Conservation (phyloP, 192 early-diverging fungal species). For the Diversispora eburnea region DNA sequence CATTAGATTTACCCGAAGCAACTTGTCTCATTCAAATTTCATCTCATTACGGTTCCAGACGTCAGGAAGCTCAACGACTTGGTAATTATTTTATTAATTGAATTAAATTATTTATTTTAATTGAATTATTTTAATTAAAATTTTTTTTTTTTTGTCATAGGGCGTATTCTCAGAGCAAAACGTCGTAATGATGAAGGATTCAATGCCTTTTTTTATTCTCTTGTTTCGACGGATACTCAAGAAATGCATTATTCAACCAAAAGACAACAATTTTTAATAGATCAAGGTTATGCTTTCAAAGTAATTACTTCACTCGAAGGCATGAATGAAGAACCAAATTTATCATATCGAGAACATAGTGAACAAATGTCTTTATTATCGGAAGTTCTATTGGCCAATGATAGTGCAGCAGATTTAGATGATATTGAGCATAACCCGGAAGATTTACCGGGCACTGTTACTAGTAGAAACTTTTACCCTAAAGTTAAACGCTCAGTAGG, state of each 20-base stretch:
- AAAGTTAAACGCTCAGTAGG: constrained; percentile 42
- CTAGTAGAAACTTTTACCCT: constrained; percentile 31
- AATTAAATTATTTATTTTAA: too few species aligned
- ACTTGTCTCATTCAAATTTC: constrained; percentile 98
- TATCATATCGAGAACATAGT: constrained; percentile 69
- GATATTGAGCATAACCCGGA: constrained; percentile 62
- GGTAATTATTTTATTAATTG: constrained; percentile 27
- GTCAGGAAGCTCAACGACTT: constrained; percentile 98
- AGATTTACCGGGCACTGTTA: constrained; percentile 47
- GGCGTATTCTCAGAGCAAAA: constrained; percentile 92
- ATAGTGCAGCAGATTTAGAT: constrained; percentile 52
- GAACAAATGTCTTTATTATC: constrained; percentile 84
- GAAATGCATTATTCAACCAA: constrained; percentile 99
- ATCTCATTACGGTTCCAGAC: constrained; percentile 93
- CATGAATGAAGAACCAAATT: constrained; percentile 71
- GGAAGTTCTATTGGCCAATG: constrained; percentile 73
- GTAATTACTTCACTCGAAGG: constrained; percentile 95
- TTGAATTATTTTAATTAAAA: too few species aligned
- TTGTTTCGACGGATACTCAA: constrained; percentile 95
- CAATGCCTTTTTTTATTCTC: constrained; percentile 97
- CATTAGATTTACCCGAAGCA: constrained; percentile 97
- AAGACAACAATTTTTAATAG: constrained; percentile 98
- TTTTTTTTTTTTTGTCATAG: neutral
- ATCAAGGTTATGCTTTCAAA: constrained; percentile 99
- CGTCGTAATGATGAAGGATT: constrained; percentile 88